Evolutionary conservation across 192 early-diverging fungal species (phyloP).

Genomic region (Coemansia sp.): DNA sequence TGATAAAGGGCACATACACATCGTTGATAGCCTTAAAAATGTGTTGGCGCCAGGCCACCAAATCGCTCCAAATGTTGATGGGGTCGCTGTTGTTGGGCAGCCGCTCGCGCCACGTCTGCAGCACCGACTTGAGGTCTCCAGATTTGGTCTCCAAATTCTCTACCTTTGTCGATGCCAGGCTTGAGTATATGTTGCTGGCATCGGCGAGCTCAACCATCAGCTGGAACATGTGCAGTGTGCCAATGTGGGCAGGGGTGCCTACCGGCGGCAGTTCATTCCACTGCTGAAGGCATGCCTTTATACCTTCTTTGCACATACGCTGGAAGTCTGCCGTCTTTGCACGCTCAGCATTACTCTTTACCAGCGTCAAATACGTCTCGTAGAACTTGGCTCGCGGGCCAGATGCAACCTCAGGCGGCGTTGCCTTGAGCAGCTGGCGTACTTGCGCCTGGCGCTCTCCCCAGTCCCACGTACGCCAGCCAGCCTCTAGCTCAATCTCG

Average conservation of each 20-base stretch:
- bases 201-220: slow-evolving; percentile 94
- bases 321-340: slow-evolving; percentile 65
- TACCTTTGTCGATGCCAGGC: slow-evolving; percentile 72
- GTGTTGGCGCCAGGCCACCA: slow-evolving; percentile 97
- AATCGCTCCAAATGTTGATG: slow-evolving; percentile 96
- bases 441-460: slow-evolving; percentile 59
- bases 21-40: slow-evolving; percentile 96
- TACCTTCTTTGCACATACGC: slow-evolving; percentile 80
- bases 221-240: slow-evolving; percentile 90
- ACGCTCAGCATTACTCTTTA: slow-evolving; percentile 59
- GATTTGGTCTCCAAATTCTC: slow-evolving; percentile 83
- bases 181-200: slow-evolving; percentile 83
- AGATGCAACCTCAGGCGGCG: slow-evolving; percentile 60
- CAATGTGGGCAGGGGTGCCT: slow-evolving; percentile 83
- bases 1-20: slow-evolving; percentile 84
- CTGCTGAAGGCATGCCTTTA: slow-evolving; percentile 76
- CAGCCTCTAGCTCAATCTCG: slow-evolving; percentile 85
- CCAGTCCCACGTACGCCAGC: slow-evolving; percentile 97
- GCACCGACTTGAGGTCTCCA: slow-evolving; percentile 81
- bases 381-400: slow-evolving; percentile 77
- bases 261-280: slow-evolving; percentile 89
- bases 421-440: slow-evolving; percentile 66
- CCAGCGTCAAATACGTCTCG: slow-evolving; percentile 80
- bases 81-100: slow-evolving; percentile 96
- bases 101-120: slow-evolving; percentile 96